phyloP scores from a whole-genome alignment of 2,329 filamentous ascomycete species.

The Pezicula rhizophila region DNA sequence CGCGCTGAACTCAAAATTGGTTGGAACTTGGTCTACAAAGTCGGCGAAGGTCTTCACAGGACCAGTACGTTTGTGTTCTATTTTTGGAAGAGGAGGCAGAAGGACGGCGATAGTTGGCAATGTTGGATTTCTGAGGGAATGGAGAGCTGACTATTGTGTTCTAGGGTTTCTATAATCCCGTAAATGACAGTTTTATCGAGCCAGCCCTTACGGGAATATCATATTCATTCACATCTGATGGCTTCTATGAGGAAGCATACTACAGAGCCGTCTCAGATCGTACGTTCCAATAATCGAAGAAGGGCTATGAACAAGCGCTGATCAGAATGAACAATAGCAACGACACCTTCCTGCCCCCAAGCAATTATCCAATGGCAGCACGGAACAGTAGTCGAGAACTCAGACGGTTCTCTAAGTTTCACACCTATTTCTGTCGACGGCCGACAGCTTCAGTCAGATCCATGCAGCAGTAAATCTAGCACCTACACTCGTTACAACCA shows the following conservation, averaged over 20 bases:
- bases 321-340: constrained; percentile 35
- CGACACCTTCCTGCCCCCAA: constrained; percentile 52
- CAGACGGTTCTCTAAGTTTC: constrained; percentile 53
- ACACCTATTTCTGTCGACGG: constrained; percentile 60
- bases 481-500: constrained; percentile 64
- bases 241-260: constrained; percentile 62
- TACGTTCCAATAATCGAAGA: constrained; percentile 31
- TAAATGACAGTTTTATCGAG: constrained; percentile 60
- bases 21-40: constrained; percentile 70
- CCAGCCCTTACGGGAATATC: constrained; percentile 63
- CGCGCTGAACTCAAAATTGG: constrained; percentile 41
- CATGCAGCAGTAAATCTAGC: constrained; percentile 46
- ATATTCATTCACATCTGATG: constrained; percentile 66
- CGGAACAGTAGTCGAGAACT: constrained; percentile 50
- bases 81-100: constrained; percentile 16
- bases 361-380: constrained; percentile 71
- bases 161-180: constrained; percentile 64
- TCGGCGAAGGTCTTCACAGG: constrained; percentile 64
- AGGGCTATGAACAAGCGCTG: constrained; percentile 7
- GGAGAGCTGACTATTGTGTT: constrained; percentile 9
- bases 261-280: constrained; percentile 66
- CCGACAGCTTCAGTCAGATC: constrained; percentile 59
- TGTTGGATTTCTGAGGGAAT: constrained; percentile 3
- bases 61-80: constrained; percentile 44
- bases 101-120: constrained; percentile 6